Evolutionary conservation across 2,329 filamentous ascomycete species (phyloP).

Genomic region (Calonectria pseudoreteaudii): DNA sequence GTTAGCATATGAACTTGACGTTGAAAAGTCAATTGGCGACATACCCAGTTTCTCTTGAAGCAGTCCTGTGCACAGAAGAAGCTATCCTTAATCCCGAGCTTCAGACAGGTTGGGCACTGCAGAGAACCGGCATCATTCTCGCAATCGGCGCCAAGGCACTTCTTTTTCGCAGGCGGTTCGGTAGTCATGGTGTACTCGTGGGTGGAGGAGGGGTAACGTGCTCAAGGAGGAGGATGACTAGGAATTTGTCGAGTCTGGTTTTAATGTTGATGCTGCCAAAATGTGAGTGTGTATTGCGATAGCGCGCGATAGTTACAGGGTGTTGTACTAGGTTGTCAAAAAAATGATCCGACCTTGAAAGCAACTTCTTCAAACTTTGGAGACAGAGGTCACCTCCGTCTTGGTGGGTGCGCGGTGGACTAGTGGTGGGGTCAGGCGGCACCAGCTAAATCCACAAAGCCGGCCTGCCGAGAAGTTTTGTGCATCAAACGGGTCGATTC

Average conservation of each 20-base stretch:
- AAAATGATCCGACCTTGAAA: neutral
- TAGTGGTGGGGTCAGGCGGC: constrained; percentile 25
- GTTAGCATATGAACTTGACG: constrained; percentile 32
- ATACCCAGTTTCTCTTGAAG: constrained; percentile 99
- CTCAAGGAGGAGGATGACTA: neutral
- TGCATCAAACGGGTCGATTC: neutral
- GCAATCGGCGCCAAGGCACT: constrained; percentile 87
- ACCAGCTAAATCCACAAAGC: neutral
- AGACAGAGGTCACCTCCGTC: constrained; percentile 34
- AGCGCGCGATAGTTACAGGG: neutral
- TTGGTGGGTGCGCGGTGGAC: constrained; percentile 26
- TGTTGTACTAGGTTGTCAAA: neutral
- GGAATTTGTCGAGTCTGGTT: neutral
- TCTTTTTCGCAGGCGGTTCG: constrained; percentile 68
- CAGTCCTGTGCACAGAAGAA: constrained; percentile 99
- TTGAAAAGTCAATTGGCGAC: constrained; percentile 41
- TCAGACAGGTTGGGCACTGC: constrained; percentile 95
- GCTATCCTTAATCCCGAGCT: constrained; percentile 86
- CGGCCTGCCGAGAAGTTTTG: neutral
- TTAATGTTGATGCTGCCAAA: neutral
- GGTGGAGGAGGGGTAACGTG: neutral
- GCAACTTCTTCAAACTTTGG: constrained; percentile 27
- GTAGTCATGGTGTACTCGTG: constrained; percentile 55
- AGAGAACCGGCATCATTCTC: constrained; percentile 85
- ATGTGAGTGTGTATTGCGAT: neutral